phyloP scores from a whole-genome alignment of 345 rosid genomes.

The Eucalyptus cloeziana region DNA sequence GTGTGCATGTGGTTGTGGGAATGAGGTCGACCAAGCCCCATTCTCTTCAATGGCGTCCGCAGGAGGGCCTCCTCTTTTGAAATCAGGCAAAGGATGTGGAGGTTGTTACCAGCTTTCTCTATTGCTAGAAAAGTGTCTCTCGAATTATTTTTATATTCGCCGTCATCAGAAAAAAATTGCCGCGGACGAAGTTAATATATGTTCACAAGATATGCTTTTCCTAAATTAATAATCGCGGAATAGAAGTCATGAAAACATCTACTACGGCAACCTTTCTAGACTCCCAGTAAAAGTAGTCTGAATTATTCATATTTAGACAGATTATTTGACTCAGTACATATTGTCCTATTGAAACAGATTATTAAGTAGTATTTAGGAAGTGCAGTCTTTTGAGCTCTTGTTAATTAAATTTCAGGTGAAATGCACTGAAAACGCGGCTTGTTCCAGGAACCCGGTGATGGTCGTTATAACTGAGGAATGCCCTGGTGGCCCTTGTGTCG shows the following conservation, averaged over 20 bases:
- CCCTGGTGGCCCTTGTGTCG: constrained; percentile 37
- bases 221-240: neutral
- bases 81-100: constrained; percentile 59
- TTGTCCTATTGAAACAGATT: neutral
- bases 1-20: neutral
- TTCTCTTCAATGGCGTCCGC: constrained; percentile 36
- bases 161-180: neutral
- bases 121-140: neutral
- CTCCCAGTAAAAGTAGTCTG: neutral
- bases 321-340: neutral
- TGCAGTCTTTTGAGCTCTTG: neutral
- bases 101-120: constrained; percentile 52
- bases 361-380: too few relatives aligned
- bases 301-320: neutral
- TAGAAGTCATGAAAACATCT: neutral
- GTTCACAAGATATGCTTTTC: neutral
- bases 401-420: constrained; percentile 14
- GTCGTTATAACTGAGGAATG: constrained; percentile 64
- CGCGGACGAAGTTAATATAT: neutral
- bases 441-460: constrained; percentile 44
- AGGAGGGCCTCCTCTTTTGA: constrained; percentile 39
- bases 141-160: neutral
- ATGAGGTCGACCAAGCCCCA: constrained; percentile 22
- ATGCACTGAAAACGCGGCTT: constrained; percentile 42
- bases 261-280: neutral